phyloP scores from a whole-genome alignment of 2,329 filamentous ascomycete genomes.

The Cladophialophora carrionii region DNA sequence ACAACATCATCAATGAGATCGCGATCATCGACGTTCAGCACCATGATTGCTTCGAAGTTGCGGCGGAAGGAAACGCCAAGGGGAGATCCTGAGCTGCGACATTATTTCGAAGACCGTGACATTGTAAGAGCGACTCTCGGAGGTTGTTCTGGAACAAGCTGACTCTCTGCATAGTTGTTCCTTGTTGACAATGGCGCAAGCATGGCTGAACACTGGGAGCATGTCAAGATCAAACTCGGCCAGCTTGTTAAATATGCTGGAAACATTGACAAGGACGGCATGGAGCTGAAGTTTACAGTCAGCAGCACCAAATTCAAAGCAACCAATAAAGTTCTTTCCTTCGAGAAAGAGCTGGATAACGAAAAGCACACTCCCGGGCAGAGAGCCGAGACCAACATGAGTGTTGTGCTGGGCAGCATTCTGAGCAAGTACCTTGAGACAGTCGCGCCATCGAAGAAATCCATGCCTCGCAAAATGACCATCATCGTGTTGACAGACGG shows the following conservation, averaged over 20 bases:
- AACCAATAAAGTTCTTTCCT: slow-evolving; percentile 5
- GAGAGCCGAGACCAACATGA: slow-evolving; percentile 26
- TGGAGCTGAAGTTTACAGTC: slow-evolving; percentile 39
- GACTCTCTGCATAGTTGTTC: slow-evolving; percentile 31
- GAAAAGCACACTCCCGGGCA: not conserved
- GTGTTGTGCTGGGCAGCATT: slow-evolving; percentile 23
- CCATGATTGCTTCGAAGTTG: not conserved
- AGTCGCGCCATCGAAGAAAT: slow-evolving; percentile 3
- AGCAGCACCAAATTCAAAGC: slow-evolving; percentile 16
- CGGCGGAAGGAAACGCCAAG: not conserved
- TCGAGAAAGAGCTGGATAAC: slow-evolving; percentile 20
- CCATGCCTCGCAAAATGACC: slow-evolving; percentile 22
- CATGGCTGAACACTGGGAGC: slow-evolving; percentile 39
- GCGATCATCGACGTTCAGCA: not conserved
- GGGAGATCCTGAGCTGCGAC: slow-evolving; percentile 1
- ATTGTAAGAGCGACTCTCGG: slow-evolving; percentile 27
- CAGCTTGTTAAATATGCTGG: slow-evolving; percentile 39
- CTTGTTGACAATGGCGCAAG: slow-evolving; percentile 41
- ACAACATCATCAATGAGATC: not conserved
- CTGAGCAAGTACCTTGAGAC: slow-evolving; percentile 25
- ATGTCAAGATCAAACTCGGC: slow-evolving; percentile 37
- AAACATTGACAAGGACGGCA: slow-evolving; percentile 41
- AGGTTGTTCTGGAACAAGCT: not conserved
- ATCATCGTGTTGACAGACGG: slow-evolving; percentile 37
- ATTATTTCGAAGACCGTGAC: slow-evolving; percentile 29